phyloP scores from a whole-genome alignment of 2,329 filamentous ascomycete species.

The Hysterium pulicare region DNA sequence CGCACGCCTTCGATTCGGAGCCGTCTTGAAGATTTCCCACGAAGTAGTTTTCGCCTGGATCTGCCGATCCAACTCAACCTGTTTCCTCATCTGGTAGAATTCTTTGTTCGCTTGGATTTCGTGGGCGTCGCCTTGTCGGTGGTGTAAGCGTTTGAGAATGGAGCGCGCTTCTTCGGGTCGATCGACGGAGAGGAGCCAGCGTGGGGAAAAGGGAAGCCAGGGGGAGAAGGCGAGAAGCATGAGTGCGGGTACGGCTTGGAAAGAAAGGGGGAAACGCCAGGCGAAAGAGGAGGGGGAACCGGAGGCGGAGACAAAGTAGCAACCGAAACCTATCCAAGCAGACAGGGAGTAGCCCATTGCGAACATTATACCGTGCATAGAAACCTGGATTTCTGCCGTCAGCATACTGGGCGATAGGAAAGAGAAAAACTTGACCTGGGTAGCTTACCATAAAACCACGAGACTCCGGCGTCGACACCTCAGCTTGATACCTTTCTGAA shows the following conservation, averaged over 20 bases:
- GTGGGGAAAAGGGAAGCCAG: conserved; percentile 42
- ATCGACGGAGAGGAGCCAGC: conserved; percentile 45
- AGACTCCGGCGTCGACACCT: conserved; percentile 38
- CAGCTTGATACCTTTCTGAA: conserved; percentile 42
- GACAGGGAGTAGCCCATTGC: conserved; percentile 41
- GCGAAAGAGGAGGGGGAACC: conserved; percentile 32
- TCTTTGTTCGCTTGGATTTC: conserved; percentile 37
- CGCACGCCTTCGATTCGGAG: conserved; percentile 39
- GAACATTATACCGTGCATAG: conserved; percentile 41
- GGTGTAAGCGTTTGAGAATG: conserved; percentile 44
- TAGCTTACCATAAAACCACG: conserved; percentile 43
- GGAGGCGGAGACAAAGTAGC: conserved; percentile 34
- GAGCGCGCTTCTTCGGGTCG: conserved; percentile 38
- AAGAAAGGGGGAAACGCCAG: conserved; percentile 48
- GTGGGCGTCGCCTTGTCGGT: conserved; percentile 37
- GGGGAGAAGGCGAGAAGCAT: conserved; percentile 38
- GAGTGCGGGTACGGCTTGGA: conserved; percentile 41
- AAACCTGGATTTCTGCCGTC: too few species aligned
- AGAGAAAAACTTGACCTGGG: too few species aligned
- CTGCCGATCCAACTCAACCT: conserved; percentile 40
- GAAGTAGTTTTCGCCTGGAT: conserved; percentile 22
- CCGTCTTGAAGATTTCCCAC: conserved; percentile 41
- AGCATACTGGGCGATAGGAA: too few species aligned
- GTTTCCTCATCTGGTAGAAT: conserved; percentile 45
- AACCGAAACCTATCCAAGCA: conserved; percentile 42